A percentile compares a stretch with the other conserved stretches of the same genome.
Evolutionary conservation across 2,329 filamentous ascomycete genomes (phyloP).

Genomic region (Xylariaceae sp.): DNA sequence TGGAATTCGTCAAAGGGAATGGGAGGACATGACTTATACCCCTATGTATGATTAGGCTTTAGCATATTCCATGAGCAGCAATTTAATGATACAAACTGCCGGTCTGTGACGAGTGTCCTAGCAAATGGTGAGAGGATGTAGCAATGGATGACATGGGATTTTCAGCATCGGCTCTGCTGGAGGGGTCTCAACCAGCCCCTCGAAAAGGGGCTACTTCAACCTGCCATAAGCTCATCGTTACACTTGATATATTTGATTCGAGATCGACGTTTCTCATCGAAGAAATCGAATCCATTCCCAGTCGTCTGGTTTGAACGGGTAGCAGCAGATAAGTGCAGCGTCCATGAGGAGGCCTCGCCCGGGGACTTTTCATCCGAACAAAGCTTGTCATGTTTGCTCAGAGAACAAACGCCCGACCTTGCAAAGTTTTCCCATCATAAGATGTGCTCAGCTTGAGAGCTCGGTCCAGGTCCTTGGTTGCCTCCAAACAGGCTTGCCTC

Average conservation of each 20-base stretch:
- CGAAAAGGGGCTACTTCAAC: neutral
- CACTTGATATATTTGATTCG: neutral
- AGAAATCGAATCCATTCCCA: neutral
- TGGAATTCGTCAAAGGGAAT: neutral
- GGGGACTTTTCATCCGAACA: too few relatives aligned
- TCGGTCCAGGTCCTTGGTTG: too few relatives aligned
- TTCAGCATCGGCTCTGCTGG: neutral
- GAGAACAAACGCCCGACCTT: too few relatives aligned
- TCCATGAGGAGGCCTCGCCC: too few relatives aligned
- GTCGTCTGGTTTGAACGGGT: too few relatives aligned
- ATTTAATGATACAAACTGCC: constrained; percentile 13
- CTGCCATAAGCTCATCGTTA: neutral
- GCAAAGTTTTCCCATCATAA: too few relatives aligned
- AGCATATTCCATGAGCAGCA: constrained; percentile 13
- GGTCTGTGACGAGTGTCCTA: neutral
- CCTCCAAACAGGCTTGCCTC: too few relatives aligned
- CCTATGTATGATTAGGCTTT: constrained; percentile 1
- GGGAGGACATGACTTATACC: constrained; percentile 6
- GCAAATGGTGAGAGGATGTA: neutral
- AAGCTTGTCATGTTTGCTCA: too few relatives aligned
- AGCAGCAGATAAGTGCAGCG: too few relatives aligned
- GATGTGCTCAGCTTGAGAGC: too few relatives aligned
- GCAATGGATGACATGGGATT: neutral
- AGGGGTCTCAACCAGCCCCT: neutral
- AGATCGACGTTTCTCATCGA: neutral